Conservation (phyloP, 352 stramenopile genomes). For the Phytophthora colocasiae region DNA sequence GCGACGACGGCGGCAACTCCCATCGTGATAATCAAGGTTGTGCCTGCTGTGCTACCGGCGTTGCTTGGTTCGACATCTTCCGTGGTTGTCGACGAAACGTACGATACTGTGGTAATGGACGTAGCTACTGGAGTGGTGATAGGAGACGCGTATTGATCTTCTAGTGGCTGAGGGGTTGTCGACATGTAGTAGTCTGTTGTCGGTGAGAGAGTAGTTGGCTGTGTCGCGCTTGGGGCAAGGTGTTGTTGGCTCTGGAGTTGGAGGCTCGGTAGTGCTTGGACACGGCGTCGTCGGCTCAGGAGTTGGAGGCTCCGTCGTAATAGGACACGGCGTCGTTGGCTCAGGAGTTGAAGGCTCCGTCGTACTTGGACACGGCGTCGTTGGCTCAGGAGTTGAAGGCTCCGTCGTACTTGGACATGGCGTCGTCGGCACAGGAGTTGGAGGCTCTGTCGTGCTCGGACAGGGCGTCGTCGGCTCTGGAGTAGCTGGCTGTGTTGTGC, state of each 20-base stretch:
- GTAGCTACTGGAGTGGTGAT: not conserved
- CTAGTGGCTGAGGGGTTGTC: not conserved
- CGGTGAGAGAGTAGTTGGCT: not conserved
- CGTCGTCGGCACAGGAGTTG: not conserved
- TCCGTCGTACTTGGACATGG: not conserved
- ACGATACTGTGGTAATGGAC: slow-evolving; percentile 9
- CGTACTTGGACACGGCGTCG: slow-evolving; percentile 5
- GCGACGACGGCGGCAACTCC: slow-evolving; percentile 3
- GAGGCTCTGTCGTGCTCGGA: not conserved
- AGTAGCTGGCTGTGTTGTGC: not conserved
- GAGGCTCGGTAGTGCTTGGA: not conserved
- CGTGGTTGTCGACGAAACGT: slow-evolving; percentile 12
- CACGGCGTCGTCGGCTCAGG: not conserved
- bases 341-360: not conserved
- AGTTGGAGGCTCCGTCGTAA: not conserved
- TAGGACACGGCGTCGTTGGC: not conserved
- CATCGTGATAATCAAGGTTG: slow-evolving; percentile 9
- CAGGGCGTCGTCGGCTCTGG: not conserved
- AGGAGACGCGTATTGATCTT: slow-evolving; percentile 1
- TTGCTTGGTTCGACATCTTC: slow-evolving; percentile 1
- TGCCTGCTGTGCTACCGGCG: not conserved
- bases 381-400: not conserved
- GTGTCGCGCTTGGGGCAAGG: slow-evolving; percentile 7
- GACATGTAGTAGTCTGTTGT: not conserved
- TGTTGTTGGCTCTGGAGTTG: slow-evolving; percentile 1